Conservation (phyloP, 2,329 filamentous ascomycete species). For the Fusarium zealandicum region DNA sequence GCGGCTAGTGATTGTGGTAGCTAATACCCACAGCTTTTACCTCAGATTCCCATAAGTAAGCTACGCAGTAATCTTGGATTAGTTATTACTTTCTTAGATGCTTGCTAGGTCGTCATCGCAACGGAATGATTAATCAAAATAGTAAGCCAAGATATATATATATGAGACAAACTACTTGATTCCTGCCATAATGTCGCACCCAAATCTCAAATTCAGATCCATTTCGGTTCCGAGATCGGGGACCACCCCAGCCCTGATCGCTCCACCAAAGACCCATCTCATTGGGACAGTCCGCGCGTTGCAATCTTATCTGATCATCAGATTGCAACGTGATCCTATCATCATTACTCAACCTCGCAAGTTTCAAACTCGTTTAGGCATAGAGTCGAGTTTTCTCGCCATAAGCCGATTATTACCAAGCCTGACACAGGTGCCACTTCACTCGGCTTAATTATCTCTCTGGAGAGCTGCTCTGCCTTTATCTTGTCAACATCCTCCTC, state of each 20-base stretch:
- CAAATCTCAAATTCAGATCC: neutral
- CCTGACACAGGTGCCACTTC: neutral
- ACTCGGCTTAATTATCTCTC: neutral
- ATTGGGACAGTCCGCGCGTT: neutral
- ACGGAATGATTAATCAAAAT: too few species aligned
- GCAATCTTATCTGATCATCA: conserved; percentile 32
- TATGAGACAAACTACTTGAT: too few species aligned
- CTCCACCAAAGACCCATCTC: conserved; percentile 1
- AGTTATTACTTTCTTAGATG: too few species aligned
- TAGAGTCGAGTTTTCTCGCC: neutral
- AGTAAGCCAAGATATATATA: too few species aligned
- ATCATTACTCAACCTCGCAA: neutral
- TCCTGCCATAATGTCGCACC: too few species aligned
- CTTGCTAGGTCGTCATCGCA: too few species aligned
- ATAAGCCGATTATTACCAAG: neutral
- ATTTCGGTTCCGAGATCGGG: conserved; percentile 7
- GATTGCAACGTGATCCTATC: neutral
- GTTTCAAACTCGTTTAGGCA: neutral
- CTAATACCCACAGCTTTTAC: too few species aligned
- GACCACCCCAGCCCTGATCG: neutral
- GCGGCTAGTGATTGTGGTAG: too few species aligned
- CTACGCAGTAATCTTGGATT: too few species aligned
- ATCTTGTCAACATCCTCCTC: neutral
- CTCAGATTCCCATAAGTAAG: too few species aligned
- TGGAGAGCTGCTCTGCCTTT: neutral